Conservation (phyloP, 208 protist genomes). For the Crithidia bombi region DNA sequence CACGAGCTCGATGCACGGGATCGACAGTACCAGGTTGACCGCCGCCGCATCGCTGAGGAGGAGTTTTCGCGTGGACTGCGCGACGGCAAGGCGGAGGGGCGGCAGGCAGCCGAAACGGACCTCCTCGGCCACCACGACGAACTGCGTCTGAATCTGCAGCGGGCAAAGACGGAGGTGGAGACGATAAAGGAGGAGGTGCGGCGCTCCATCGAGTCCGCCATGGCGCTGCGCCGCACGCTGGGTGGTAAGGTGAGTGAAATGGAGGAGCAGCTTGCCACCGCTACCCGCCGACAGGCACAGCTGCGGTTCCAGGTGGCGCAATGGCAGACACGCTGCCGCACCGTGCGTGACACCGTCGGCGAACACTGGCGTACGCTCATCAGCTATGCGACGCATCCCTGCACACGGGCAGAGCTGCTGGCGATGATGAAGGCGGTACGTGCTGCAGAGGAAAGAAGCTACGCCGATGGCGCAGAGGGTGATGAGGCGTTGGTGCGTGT, state of each 20-base stretch:
- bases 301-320: conserved; percentile 28
- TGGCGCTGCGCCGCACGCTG: conserved; percentile 43
- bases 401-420: conserved; percentile 28
- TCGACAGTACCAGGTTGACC: conserved; percentile 50
- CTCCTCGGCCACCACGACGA: conserved; percentile 53
- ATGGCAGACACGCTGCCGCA: conserved; percentile 31
- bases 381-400: conserved; percentile 41
- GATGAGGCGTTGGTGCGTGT: conserved; percentile 28
- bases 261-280: conserved; percentile 24
- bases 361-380: conserved; percentile 40
- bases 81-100: conserved; percentile 59
- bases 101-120: conserved; percentile 42
- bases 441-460: conserved; percentile 28
- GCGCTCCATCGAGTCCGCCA: conserved; percentile 49
- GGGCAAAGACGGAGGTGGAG: conserved; percentile 52
- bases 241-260: conserved; percentile 30
- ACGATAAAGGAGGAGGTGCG: conserved; percentile 61
- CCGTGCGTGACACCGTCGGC: conserved; percentile 34
- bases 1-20: conserved; percentile 64
- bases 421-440: conserved; percentile 34
- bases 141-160: conserved; percentile 62
- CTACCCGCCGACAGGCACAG: conserved; percentile 30
- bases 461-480: conserved; percentile 12
- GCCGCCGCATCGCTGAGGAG: conserved; percentile 56
- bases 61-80: conserved; percentile 56